Evolutionary conservation across 1,284 basidiomycete species (phyloP).

Genomic region (Laetiporus sulphureus): DNA sequence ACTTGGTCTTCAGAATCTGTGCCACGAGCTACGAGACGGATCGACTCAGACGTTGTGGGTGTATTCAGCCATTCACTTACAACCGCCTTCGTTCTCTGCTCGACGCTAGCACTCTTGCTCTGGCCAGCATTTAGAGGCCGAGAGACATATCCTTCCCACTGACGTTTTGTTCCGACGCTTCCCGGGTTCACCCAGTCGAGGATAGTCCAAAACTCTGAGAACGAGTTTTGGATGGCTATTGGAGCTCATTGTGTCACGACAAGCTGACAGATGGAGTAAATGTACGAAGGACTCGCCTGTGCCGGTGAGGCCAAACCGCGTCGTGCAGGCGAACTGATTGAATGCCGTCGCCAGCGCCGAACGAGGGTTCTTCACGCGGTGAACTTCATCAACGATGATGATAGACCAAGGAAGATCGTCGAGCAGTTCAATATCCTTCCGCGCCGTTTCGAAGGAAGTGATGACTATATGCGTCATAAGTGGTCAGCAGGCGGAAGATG

Average conservation of each 20-base stretch:
- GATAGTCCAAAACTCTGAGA: slow-evolving; percentile 79
- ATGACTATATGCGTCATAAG: slow-evolving; percentile 22
- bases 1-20: slow-evolving; percentile 48
- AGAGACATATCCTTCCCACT: slow-evolving; percentile 66
- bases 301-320: slow-evolving; percentile 76
- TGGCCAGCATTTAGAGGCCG: slow-evolving; percentile 66
- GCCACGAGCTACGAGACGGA: slow-evolving; percentile 41
- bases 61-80: slow-evolving; percentile 30
- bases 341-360: slow-evolving; percentile 60
- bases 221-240: slow-evolving; percentile 82
- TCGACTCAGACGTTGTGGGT: neutral
- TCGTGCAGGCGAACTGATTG: slow-evolving; percentile 51
- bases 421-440: slow-evolving; percentile 58
- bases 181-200: slow-evolving; percentile 78
- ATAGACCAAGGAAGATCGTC: slow-evolving; percentile 60
- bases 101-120: slow-evolving; percentile 53
- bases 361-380: slow-evolving; percentile 70
- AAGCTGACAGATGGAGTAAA: neutral
- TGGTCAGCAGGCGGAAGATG: no score
- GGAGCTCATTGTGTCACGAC: slow-evolving; percentile 30
- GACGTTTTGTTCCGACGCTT: slow-evolving; percentile 50
- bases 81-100: slow-evolving; percentile 51
- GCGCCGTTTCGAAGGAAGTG: slow-evolving; percentile 65
- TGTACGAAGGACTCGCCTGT: slow-evolving; percentile 16
- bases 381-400: slow-evolving; percentile 79